A percentile compares a stretch with the other conserved stretches of the same genome.
Evolutionary conservation across 148 eudicot genomes (phyloP).

Genomic region (Silene conica): DNA sequence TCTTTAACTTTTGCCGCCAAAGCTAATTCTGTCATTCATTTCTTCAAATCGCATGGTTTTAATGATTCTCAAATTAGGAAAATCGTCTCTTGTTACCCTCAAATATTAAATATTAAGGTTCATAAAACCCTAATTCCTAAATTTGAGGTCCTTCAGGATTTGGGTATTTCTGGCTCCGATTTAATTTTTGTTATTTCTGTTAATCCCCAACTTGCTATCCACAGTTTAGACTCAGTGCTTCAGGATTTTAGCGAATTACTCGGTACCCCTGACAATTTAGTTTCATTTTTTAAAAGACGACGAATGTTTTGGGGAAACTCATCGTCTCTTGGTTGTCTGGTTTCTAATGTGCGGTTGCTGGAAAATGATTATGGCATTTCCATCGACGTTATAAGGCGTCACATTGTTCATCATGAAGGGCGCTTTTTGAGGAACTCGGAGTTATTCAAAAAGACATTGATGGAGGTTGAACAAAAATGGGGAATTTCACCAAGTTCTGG

Average conservation of each 20-base stretch:
- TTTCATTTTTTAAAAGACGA: no score
- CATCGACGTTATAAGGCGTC: background rate
- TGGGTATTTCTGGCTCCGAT: conserved; percentile 21
- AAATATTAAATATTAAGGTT: conserved; percentile 19
- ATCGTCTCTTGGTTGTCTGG: background rate
- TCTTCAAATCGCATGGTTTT: conserved; percentile 24
- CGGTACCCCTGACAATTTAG: background rate
- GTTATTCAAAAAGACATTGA: background rate
- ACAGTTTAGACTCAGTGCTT: background rate
- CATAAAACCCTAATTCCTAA: conserved; percentile 36
- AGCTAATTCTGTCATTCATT: conserved; percentile 27
- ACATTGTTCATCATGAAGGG: no score
- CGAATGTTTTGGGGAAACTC: no score
- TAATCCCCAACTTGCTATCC: no score
- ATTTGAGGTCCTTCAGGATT: conserved; percentile 23
- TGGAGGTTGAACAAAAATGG: conserved; percentile 20
- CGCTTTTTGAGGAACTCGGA: no score
- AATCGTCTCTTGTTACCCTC: conserved; percentile 20
- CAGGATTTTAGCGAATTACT: conserved; percentile 4
- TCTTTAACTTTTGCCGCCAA: conserved; percentile 24
- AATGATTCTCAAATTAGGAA: conserved; percentile 25
- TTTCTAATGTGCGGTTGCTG: conserved; percentile 6
- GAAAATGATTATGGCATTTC: no score
- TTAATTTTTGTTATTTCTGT: no score
- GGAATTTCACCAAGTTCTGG: conserved; percentile 20